Conservation (phyloP, 306 rosid genomes). For the Arachis stenosperma region DNA sequence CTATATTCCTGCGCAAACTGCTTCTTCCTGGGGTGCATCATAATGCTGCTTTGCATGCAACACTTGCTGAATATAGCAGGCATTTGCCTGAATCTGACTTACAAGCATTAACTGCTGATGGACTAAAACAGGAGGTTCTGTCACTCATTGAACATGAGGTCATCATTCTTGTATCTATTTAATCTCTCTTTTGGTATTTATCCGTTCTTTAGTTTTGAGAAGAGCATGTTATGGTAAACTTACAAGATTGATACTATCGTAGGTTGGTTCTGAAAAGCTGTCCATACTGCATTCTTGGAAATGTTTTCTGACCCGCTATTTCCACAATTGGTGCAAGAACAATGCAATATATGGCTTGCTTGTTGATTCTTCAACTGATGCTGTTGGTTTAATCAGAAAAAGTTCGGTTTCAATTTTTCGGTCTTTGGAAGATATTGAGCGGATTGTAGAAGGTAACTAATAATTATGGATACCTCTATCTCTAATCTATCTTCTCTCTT, state of each 20-base stretch:
- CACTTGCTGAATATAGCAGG: slow-evolving; percentile 75
- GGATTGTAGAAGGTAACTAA: slow-evolving; percentile 70
- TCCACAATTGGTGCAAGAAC: slow-evolving; percentile 87
- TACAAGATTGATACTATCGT: slow-evolving; percentile 40
- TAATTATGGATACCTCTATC: slow-evolving; percentile 34
- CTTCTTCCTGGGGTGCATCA: slow-evolving; percentile 90
- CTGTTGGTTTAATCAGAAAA: slow-evolving; percentile 80
- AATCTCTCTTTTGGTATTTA: slow-evolving; percentile 24
- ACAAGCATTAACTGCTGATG: slow-evolving; percentile 75
- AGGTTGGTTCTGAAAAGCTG: slow-evolving; percentile 69
- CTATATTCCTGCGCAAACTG: slow-evolving; percentile 79
- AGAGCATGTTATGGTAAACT: slow-evolving; percentile 16
- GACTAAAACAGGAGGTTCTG: slow-evolving; percentile 84
- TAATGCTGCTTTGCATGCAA: slow-evolving; percentile 70
- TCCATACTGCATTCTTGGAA: slow-evolving; percentile 82
- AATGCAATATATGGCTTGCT: slow-evolving; percentile 72
- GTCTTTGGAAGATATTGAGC: slow-evolving; percentile 80
- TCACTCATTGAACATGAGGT: slow-evolving; percentile 93
- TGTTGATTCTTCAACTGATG: slow-evolving; percentile 61
- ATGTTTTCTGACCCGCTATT: slow-evolving; percentile 65
- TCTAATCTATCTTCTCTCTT: not conserved
- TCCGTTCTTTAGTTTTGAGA: slow-evolving; percentile 13
- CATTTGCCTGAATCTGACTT: slow-evolving; percentile 82
- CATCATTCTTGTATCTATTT: slow-evolving; percentile 30
- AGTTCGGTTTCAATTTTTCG: slow-evolving; percentile 79